Evolutionary conservation across 805 yeast species (phyloP).

Genomic region (Wickerhamiella domercqiae): DNA sequence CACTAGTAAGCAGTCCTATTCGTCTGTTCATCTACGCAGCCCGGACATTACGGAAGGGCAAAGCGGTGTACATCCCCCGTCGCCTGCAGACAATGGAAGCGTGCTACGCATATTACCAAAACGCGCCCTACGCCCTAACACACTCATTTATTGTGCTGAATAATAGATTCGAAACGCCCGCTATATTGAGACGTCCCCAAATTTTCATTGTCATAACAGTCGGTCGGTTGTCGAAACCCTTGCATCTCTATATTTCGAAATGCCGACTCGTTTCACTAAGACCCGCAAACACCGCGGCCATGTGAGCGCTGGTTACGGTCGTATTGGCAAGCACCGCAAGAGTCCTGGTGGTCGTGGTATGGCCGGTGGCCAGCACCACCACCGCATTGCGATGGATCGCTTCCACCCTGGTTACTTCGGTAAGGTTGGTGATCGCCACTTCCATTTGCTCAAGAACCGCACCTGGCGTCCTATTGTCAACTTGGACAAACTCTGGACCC

Average conservation of each 20-base stretch:
- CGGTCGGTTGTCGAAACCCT: too few relatives aligned
- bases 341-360: conserved; percentile 99
- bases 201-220: too few relatives aligned
- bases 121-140: too few relatives aligned
- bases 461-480: conserved; percentile 97
- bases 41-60: too few relatives aligned
- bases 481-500: conserved; percentile 97
- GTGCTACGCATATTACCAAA: too few relatives aligned
- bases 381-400: conserved; percentile 99
- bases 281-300: conserved; percentile 99
- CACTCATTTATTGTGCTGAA: too few relatives aligned
- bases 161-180: too few relatives aligned
- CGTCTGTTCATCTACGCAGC: too few relatives aligned
- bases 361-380: conserved; percentile 99
- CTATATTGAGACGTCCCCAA: too few relatives aligned
- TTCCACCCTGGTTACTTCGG: conserved; percentile 99
- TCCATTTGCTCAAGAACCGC: conserved; percentile 88
- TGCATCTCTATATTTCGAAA: conserved; percentile 19
- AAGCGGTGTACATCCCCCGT: too few relatives aligned
- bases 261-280: conserved; percentile 99
- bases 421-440: conserved; percentile 99
- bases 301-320: conserved; percentile 99
- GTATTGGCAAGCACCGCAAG: conserved; percentile 99
- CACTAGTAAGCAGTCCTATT: too few relatives aligned
- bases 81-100: too few relatives aligned